These are phyloP conservation scores for Fusarium azukiicola DNA, from an alignment of 2,329 filamentous ascomycete species.

Conservation along the genomic window DNA sequence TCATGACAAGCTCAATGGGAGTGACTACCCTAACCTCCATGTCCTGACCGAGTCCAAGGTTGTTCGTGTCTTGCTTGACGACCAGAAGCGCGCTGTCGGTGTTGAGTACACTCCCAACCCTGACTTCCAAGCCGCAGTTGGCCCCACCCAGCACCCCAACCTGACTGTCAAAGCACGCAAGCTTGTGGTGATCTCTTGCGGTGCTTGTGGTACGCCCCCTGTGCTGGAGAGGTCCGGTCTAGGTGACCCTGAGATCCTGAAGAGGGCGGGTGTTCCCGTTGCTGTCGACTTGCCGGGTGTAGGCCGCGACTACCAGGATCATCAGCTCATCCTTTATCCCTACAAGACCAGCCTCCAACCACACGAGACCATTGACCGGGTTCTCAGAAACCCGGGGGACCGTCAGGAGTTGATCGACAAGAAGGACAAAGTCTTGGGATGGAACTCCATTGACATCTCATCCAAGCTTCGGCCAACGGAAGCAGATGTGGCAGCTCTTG, in stretches of 20 bases:
- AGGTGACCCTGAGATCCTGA: neutral
- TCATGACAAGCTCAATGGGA: too few relatives aligned
- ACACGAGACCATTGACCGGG: too few relatives aligned
- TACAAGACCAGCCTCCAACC: too few relatives aligned
- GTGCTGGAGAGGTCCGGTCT: neutral
- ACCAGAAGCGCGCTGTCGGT: neutral
- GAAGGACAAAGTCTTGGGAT: too few relatives aligned
- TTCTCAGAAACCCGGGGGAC: too few relatives aligned
- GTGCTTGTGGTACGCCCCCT: neutral
- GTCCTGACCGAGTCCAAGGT: neutral
- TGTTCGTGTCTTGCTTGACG: neutral
- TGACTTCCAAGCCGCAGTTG: neutral
- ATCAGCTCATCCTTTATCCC: conserved; percentile 74
- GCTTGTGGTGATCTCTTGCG: neutral
- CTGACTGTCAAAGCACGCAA: neutral
- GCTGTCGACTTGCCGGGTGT: conserved; percentile 71
- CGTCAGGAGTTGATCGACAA: too few relatives aligned
- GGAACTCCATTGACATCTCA: too few relatives aligned
- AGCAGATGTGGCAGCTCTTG: too few relatives aligned
- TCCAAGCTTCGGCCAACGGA: too few relatives aligned
- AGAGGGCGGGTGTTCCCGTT: neutral
- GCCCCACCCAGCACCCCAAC: neutral
- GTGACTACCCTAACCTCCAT: neutral
- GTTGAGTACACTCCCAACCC: too few relatives aligned
- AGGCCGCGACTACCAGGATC: conserved; percentile 75